Evolutionary conservation across 306 rosid genomes (phyloP), one percentile per base, ranked within the genome.

Genomic region (Cicer cuneatum): DNA sequence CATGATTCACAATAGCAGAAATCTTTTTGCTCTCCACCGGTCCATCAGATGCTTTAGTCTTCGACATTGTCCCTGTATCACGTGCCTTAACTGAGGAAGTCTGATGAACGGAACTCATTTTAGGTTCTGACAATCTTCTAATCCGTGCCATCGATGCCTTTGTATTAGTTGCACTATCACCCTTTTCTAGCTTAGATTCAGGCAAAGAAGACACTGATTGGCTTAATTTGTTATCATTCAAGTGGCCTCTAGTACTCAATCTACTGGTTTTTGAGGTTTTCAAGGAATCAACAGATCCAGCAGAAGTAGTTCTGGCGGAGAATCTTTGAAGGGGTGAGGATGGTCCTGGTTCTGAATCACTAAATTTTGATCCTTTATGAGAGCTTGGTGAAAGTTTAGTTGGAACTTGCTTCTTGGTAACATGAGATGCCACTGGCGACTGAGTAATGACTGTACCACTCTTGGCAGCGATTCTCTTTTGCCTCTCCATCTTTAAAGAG

Each of bases 111-210:
- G 74, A 69, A 75, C 78, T 79, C 83, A 89, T 76, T 84, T 92
- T 95, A 45, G 98, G 99, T 80, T 92, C 99, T 49, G 99, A 95
- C 74, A 92, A 83, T 82, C 99, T 90, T 85, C 97, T 87, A 72
- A 92, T 90, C 52, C 89, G 83, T 61, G 88, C 86, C 93, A 87
- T 85, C 12, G 98, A 90, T 69, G 83, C 89, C 85, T 92, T 95
- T 49, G 85, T 42, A 82, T 87, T 92, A 80, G 77, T 72, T 77
- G 89, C 2, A 68, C 81, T 83, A 45, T 81, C 87, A 38, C 58
- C 75, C 24, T 76, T 90, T 81, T 88, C 99, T 80, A 73, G 85
- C 91, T 90, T 90, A 59, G 90, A 54, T 69, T 83, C 94, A 45
- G 92, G 89, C 85, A 95, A 73, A 18, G 98, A 86, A 72, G 96